Percentiles rank a stretch among this genome's conserved stretches.
These are phyloP conservation scores for Astraeus odoratus DNA, from an alignment of 768 basidiomycete species.

Conservation along the genomic window DNA sequence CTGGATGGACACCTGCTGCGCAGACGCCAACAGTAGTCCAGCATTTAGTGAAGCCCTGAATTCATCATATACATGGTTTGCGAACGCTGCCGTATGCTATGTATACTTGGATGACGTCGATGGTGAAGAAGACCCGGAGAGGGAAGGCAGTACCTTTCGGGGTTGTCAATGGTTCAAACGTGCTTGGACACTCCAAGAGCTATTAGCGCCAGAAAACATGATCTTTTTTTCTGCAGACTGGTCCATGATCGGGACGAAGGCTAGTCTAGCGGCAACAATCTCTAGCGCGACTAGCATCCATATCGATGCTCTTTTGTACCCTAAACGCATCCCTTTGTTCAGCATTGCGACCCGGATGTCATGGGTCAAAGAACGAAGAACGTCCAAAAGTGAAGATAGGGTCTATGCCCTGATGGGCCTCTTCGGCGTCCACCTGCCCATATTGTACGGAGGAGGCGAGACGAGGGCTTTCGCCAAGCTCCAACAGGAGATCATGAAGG, in stretches of 20 bases:
- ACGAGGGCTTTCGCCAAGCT: background rate
- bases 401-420: background rate
- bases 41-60: slow-evolving; percentile 8
- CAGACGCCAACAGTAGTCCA: slow-evolving; percentile 7
- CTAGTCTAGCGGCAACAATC: background rate
- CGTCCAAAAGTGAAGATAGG: background rate
- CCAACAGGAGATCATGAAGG: background rate
- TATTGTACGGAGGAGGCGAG: background rate
- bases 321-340: background rate
- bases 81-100: background rate
- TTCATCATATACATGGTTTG: background rate
- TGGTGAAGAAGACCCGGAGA: background rate
- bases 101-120: background rate
- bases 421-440: background rate
- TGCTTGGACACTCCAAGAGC: background rate
- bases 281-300: background rate
- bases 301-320: background rate
- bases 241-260: background rate
- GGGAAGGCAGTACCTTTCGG: background rate
- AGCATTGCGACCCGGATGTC: background rate
- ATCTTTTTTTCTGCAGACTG: background rate
- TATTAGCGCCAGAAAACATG: background rate
- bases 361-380: background rate
- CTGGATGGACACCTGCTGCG: slow-evolving; percentile 4
- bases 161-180: background rate